Evolutionary conservation across 164 flowering plant species (phyloP).

Genomic region (Amborella trichopoda): DNA sequence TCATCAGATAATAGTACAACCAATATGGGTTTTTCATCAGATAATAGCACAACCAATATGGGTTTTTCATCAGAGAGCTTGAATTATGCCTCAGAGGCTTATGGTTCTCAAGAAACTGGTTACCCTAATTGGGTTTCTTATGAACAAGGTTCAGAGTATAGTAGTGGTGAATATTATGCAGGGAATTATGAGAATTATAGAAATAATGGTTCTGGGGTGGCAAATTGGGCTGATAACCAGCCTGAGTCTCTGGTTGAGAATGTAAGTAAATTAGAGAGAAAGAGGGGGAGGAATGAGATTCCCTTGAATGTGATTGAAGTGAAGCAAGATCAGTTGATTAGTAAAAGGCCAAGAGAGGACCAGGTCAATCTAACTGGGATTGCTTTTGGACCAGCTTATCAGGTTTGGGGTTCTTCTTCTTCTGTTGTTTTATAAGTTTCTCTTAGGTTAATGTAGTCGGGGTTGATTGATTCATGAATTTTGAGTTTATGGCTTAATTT

Average conservation of each 20-base stretch:
- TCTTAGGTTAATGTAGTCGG: too few relatives aligned
- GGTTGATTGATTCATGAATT: too few relatives aligned
- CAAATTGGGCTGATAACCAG: slow-evolving; percentile 17
- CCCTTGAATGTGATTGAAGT: slow-evolving; percentile 79
- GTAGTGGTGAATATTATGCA: slow-evolving; percentile 9
- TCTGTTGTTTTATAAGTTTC: too few relatives aligned
- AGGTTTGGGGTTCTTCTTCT: slow-evolving; percentile 39
- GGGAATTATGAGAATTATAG: slow-evolving; percentile 13
- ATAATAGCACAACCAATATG: too few relatives aligned
- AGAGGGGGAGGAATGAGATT: slow-evolving; percentile 63
- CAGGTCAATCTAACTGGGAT: slow-evolving; percentile 69
- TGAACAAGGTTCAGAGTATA: slow-evolving; percentile 1
- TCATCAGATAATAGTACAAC: too few relatives aligned
- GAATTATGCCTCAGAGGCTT: too few relatives aligned
- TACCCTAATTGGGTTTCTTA: slow-evolving; percentile 1
- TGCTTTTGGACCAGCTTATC: slow-evolving; percentile 88
- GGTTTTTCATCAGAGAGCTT: too few relatives aligned
- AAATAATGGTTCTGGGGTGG: slow-evolving; percentile 24
- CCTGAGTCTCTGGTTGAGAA: slow-evolving; percentile 9
- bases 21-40: too few relatives aligned
- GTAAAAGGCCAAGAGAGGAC: slow-evolving; percentile 82
- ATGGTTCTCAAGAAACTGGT: background rate
- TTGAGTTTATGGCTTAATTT: too few relatives aligned
- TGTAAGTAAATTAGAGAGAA: slow-evolving; percentile 18
- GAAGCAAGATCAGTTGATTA: slow-evolving; percentile 91